Conservation (phyloP, 768 basidiomycete species). For the Paxillus rubicundulus region DNA sequence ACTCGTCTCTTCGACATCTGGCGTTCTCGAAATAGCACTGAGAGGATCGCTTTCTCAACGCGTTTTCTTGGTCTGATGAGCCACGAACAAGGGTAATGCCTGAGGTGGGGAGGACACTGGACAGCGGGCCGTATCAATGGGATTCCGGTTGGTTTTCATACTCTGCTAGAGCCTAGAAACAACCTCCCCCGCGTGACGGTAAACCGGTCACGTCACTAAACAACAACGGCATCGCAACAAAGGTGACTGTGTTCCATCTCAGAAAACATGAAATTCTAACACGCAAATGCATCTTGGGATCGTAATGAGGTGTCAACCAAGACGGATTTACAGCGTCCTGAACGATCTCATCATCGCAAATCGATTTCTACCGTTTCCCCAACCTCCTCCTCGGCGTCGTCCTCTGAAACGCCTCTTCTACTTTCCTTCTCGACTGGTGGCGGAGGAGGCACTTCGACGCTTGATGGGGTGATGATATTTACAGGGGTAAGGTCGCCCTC, state of each 20-base stretch:
- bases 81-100: too few relatives aligned
- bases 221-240: too few relatives aligned
- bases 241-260: too few relatives aligned
- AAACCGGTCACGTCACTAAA: too few relatives aligned
- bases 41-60: too few relatives aligned
- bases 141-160: too few relatives aligned
- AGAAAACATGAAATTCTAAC: too few relatives aligned
- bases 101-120: too few relatives aligned
- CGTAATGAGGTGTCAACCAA: not conserved
- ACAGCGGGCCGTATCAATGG: too few relatives aligned
- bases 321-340: not conserved
- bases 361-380: slow-evolving; percentile 77
- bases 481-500: slow-evolving; percentile 14
- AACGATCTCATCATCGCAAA: slow-evolving; percentile 37
- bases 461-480: slow-evolving; percentile 53
- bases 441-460: slow-evolving; percentile 76
- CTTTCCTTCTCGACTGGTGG: slow-evolving; percentile 76
- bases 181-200: too few relatives aligned
- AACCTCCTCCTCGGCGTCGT: slow-evolving; percentile 68
- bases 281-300: not conserved
- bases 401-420: slow-evolving; percentile 42
- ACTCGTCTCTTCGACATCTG: slow-evolving; percentile 71
- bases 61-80: not conserved
- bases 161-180: too few relatives aligned
- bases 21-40: too few relatives aligned